A percentile compares a stretch with the other conserved stretches of the same genome.
Conservation (phyloP, 2,329 filamentous ascomycete species). For the Fonsecaea erecta region DNA sequence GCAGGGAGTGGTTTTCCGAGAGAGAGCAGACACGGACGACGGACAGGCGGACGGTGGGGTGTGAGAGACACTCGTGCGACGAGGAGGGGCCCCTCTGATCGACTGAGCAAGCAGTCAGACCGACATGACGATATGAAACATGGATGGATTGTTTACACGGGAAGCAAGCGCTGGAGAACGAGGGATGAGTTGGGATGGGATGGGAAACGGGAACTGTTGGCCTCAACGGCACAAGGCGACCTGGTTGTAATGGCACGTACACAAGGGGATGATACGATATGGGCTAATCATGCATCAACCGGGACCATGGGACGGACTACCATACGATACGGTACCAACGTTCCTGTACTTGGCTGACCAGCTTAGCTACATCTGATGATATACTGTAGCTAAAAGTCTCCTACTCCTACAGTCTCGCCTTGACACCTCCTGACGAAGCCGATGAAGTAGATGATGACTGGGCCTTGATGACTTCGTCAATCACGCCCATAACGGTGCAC, state of each 20-base stretch:
- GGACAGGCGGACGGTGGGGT: no score
- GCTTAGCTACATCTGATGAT: no score
- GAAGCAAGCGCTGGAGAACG: not conserved
- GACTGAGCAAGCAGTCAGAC: not conserved
- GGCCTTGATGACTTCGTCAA: slow-evolving; percentile 53
- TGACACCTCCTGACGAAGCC: no score
- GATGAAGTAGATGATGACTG: not conserved
- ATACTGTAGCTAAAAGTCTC: no score
- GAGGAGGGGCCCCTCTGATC: not conserved
- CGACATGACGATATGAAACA: not conserved
- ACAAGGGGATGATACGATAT: no score
- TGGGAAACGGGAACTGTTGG: not conserved
- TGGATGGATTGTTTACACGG: not conserved
- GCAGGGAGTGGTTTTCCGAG: not conserved
- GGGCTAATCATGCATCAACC: no score
- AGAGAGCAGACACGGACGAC: not conserved
- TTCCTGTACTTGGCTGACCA: no score
- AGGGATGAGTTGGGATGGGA: not conserved
- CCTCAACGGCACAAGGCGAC: not conserved
- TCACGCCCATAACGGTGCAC: slow-evolving; percentile 57
- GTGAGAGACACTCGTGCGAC: no score
- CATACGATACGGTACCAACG: no score
- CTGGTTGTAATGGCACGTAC: no score
- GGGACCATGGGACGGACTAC: no score
- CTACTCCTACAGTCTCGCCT: slow-evolving; percentile 25